Conservation (phyloP, 352 stramenopile genomes). For the Phytophthora crassamura region DNA sequence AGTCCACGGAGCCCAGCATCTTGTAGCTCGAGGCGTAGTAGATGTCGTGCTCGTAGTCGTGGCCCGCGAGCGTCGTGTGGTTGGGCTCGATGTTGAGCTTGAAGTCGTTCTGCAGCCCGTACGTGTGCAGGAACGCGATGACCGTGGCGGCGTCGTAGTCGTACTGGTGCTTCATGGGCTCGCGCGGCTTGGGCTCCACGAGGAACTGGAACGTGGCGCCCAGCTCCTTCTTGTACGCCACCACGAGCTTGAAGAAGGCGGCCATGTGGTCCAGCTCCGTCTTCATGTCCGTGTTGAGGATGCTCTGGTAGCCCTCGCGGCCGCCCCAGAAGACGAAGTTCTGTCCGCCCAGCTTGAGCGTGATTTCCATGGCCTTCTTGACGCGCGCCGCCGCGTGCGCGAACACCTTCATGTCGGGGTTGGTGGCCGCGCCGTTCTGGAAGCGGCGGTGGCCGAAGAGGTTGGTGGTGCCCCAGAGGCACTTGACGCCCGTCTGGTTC, state of each 20-base stretch:
- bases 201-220: conserved; percentile 81
- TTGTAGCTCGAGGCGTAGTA: conserved; percentile 69
- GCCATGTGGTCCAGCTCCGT: conserved; percentile 87
- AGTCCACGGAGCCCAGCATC: conserved; percentile 89
- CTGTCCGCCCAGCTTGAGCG: conserved; percentile 77
- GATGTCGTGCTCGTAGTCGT: conserved; percentile 89
- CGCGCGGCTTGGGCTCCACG: conserved; percentile 86
- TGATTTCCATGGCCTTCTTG: conserved; percentile 90
- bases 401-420: conserved; percentile 85
- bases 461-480: conserved; percentile 88
- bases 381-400: conserved; percentile 78
- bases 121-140: conserved; percentile 84
- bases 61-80: conserved; percentile 86
- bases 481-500: conserved; percentile 72
- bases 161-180: conserved; percentile 92
- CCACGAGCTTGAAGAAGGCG: conserved; percentile 81
- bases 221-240: conserved; percentile 81
- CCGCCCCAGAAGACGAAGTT: conserved; percentile 92
- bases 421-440: conserved; percentile 89
- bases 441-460: conserved; percentile 80
- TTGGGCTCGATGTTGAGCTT: conserved; percentile 92
- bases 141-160: conserved; percentile 88
- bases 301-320: conserved; percentile 79
- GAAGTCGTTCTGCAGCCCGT: conserved; percentile 83
- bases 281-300: conserved; percentile 83